Percentiles rank a stretch among this genome's conserved stretches.
These are phyloP conservation scores for Aspergillus proliferans DNA, from an alignment of 2,329 filamentous ascomycete species.

Conservation along the genomic window DNA sequence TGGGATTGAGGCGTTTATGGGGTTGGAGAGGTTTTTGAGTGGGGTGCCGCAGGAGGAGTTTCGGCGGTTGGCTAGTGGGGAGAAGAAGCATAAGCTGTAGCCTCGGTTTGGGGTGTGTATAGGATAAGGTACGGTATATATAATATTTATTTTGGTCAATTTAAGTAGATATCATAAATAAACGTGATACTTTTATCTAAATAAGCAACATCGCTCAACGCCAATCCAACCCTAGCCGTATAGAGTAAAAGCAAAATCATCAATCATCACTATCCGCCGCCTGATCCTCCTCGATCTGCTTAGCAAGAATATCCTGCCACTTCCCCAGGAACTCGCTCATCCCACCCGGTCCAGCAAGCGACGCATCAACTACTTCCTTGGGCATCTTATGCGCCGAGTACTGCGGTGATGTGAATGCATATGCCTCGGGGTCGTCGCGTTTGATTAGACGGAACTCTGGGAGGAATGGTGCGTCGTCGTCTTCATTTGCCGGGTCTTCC, in stretches of 20 bases:
- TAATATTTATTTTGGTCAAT: neutral
- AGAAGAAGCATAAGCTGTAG: conserved; percentile 92
- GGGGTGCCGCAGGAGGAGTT: conserved; percentile 88
- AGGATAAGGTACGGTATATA: neutral
- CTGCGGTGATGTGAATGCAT: conserved; percentile 74
- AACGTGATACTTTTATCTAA: neutral
- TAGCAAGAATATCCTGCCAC: conserved; percentile 58
- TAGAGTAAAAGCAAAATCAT: conserved; percentile 5
- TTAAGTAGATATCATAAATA: no score
- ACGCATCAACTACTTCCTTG: conserved; percentile 76
- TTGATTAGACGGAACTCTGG: conserved; percentile 79
- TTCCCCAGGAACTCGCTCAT: conserved; percentile 73
- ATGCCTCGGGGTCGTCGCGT: conserved; percentile 80
- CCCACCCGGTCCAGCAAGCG: conserved; percentile 61
- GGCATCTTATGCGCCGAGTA: conserved; percentile 96
- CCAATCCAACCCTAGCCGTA: neutral
- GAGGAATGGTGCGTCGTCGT: conserved; percentile 46
- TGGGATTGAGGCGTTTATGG: conserved; percentile 77
- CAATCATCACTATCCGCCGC: conserved; percentile 30
- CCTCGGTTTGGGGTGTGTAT: conserved; percentile 1
- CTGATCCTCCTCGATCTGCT: conserved; percentile 35
- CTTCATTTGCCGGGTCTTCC: conserved; percentile 46
- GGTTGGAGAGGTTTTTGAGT: conserved; percentile 70
- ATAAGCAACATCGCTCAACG: neutral
- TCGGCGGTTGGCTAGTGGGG: conserved; percentile 70